phyloP scores from a whole-genome alignment of 768 basidiomycete genomes.

The Phylloporus rhodoxanthus region DNA sequence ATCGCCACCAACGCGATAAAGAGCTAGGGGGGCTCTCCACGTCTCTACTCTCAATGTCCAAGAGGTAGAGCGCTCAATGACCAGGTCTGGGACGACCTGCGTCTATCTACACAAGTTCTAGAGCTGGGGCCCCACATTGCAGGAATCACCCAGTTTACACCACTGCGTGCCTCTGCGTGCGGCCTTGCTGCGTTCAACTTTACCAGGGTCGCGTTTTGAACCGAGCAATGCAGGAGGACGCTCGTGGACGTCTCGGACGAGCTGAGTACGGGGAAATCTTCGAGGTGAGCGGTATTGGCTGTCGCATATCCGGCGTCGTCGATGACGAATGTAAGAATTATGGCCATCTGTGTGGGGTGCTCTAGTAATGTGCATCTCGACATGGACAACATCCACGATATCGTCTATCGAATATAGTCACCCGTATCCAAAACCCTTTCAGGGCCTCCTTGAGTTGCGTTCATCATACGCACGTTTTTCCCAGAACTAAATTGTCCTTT shows the following conservation, averaged over 20 bases:
- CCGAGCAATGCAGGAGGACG: constrained; percentile 8
- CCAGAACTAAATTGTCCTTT: background rate
- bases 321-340: too few relatives aligned
- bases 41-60: too few relatives aligned
- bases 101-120: constrained; percentile 14
- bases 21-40: too few relatives aligned
- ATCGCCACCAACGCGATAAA: too few relatives aligned
- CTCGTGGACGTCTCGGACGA: constrained; percentile 15
- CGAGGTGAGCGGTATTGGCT: too few relatives aligned
- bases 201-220: constrained; percentile 42
- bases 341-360: too few relatives aligned
- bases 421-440: constrained; percentile 36
- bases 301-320: too few relatives aligned
- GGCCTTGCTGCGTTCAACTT: too few relatives aligned
- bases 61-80: background rate
- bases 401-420: constrained; percentile 33
- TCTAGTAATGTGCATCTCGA: too few relatives aligned
- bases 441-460: constrained; percentile 23
- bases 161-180: constrained; percentile 48
- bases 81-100: background rate
- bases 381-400: too few relatives aligned
- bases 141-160: constrained; percentile 53
- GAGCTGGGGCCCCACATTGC: constrained; percentile 30
- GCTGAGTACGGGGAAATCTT: constrained; percentile 19
- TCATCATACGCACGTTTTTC: background rate